Evolutionary conservation across 805 yeast species (phyloP), one percentile per base, ranked within the genome.

Genomic region (Ogataea haglerorum): DNA sequence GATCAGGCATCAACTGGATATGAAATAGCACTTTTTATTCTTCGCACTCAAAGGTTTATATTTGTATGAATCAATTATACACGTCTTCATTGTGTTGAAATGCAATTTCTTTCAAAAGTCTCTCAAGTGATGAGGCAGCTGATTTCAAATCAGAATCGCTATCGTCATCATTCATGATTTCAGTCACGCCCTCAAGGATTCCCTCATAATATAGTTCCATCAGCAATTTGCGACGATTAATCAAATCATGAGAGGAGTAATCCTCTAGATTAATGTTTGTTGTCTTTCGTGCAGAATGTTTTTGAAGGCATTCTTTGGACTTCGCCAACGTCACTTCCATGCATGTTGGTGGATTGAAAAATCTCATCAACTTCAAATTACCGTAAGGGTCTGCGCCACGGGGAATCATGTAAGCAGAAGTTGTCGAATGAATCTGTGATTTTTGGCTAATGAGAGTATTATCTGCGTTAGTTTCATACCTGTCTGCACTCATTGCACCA

Each of bases 371-470:
- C 51, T 78, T 79, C 47, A 87, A 61, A 38, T 78, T 75, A 7
- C 78, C 73, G 57, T 64, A 88, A 2, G 91, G 86, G 46, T 78
- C 76, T 0, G 91, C 76, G 2, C 67, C 68, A 0, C 61, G 55
- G 0, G 87, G 80, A 3, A 78, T 50, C 55, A 82, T 54, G 55
- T 82, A 82, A 45, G 71, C 62, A 10, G 53, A 48, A 0, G 85
- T 69, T 32, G 73, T 64, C 8, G 34, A 12, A 37, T 5, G 78
- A 70, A 19, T 19, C 7, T 19, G 21, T 19, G 21, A 19, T 6
- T 7, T 7, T 19, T 19, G 21, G 21, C 10, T 18, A 6, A 18
- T 2, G 9, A 19, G 8, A 7, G 7, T 9, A 13, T 22, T 34
- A 3, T 23, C 42, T 2, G 35, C 23, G 17, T 28, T 22, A 15